Evolutionary conservation across 164 flowering plant genomes (phyloP), one percentile per base, ranked within the genome.

Genomic region (Akebia trifoliata): DNA sequence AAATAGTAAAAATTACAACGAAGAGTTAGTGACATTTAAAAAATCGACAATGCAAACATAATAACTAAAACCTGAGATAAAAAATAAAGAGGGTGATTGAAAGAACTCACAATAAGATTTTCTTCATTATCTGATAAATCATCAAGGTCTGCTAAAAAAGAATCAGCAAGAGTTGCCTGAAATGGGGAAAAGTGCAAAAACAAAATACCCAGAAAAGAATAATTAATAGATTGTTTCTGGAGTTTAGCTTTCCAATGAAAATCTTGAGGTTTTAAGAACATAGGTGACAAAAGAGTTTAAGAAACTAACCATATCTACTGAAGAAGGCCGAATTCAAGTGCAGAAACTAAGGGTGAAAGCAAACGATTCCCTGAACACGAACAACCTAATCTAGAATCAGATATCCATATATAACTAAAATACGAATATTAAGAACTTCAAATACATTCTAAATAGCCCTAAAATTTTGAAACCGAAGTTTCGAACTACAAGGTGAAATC

Each of bases 111-210:
- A 57, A 56, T 39, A 68, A 62, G 6, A 59, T 78, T 76, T 8
- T 73, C 84, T 69, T 92, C 98, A 73, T 81, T 83, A 64, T 89
- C 98, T 26, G 98, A 92, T 57, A 89, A 73, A 29, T 92, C 97
- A 39, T 87, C 97, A 44, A 92, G 91, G 63, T 92, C 98, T 9
- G 95, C 95, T 61, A 92, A 69, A 61, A 92, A 92, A 18, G 98
- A 85, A 75, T 92, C 98, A 50, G 82, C 85, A 31, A 91, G 84
- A 59, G 88, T 76, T 21, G 98, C 95, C 97, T 90, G 79, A 30
- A 69, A 52, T 20, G n/a, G n/a, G n/a, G n/a, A n/a, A n/a, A n/a
- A n/a, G n/a, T n/a, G n/a, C n/a, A n/a, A n/a, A 24, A 24, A 26
- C 29, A 22, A 45, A 8, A 36, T n/a, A n/a, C n/a, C n/a, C n/a